Base-by-base conservation (phyloP, 2,329 filamentous ascomycete genomes). In the Colletotrichum spinosum region DNA sequence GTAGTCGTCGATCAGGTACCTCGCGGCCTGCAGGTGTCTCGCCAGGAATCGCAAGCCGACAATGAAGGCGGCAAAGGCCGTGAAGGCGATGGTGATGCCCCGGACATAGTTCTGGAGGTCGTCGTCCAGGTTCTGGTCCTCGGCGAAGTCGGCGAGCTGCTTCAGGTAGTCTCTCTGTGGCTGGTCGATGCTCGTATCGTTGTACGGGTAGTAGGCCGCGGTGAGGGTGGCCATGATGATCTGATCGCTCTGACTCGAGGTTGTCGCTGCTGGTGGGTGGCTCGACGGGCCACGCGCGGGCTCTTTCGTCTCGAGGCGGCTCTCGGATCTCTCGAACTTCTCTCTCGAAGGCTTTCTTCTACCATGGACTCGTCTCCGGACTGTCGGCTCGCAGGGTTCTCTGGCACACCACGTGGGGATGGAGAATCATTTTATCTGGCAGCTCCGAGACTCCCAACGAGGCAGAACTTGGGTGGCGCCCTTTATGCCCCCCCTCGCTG, bases 1-100 rank as follows among this genome's bases (percentile, higher is more conserved):
- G 41, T 66, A 66, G n/a, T 66, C 63, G 4, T 66, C 63, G 13
- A 57, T 66, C 1, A 66, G 42, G 15, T 66, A 66, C 3, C 42
- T 62, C 13, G 63, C 63, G 10, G 45, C 58, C 34, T 66, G 63
- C 1, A 66, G 58, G n/a, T 63, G 63, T 11, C 63, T 58, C 3
- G 63, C 58, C 38, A 37, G 44, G n/a, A 66, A 66, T 4, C 63
- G 41, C 17, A 66, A 53, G 15, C 58, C 63, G 1, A 66, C 63
- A 10, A 66, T 48, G 5, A 63, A 49, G 8, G 58, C 42, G 46
- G 63, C 63, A 9, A 66, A 49, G n/a, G 25, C 53, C 39, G 63
- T 66, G 8, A 66, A 66, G 13, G 63, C 63, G 8, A 66, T 63
- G 4, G 63, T 66, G 37, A 66, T 38, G 9, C n/a, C 58, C 17